Percentiles rank a stretch among this genome's conserved stretches.
Conservation (phyloP, 176 grass and related monocot genomes). For the Alopecurus myosuroides region DNA sequence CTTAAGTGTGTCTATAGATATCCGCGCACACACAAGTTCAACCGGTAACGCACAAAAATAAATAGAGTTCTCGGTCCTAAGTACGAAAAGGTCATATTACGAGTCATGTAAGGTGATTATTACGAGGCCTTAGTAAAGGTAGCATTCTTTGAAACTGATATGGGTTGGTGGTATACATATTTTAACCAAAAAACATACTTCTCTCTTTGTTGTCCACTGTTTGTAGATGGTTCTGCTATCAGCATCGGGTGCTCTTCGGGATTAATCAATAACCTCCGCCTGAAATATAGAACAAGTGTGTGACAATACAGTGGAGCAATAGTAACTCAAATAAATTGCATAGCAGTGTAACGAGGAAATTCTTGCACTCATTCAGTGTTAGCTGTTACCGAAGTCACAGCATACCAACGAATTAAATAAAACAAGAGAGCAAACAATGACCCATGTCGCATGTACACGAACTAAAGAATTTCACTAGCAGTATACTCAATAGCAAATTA, state of each 20-base stretch:
- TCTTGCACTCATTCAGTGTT: not conserved
- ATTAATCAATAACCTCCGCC: conserved; percentile 83
- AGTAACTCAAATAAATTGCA: not conserved
- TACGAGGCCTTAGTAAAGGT: not conserved
- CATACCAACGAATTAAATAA: conserved; percentile 9
- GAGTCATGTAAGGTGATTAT: too few species aligned
- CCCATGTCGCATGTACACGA: not conserved
- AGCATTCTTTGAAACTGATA: not conserved
- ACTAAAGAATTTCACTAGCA: not conserved
- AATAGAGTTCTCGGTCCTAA: too few species aligned
- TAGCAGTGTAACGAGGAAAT: not conserved
- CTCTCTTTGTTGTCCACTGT: conserved; percentile 83
- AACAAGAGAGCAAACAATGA: not conserved
- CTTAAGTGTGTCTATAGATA: not conserved
- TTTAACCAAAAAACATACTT: conserved; percentile 46
- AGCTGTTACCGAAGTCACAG: not conserved
- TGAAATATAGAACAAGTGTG: conserved; percentile 34
- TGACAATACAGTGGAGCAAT: not conserved
- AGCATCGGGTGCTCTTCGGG: conserved; percentile 98
- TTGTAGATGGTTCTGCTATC: conserved; percentile 86
- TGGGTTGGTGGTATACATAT: not conserved
- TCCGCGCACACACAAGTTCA: too few species aligned
- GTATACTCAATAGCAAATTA: not conserved
- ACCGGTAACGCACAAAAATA: too few species aligned
- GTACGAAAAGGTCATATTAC: too few species aligned